A percentile compares a stretch with the other conserved stretches of the same genome.
These are phyloP conservation scores for Alternaria sp. DNA, from an alignment of 2,329 filamentous ascomycete species.

Conservation along the genomic window DNA sequence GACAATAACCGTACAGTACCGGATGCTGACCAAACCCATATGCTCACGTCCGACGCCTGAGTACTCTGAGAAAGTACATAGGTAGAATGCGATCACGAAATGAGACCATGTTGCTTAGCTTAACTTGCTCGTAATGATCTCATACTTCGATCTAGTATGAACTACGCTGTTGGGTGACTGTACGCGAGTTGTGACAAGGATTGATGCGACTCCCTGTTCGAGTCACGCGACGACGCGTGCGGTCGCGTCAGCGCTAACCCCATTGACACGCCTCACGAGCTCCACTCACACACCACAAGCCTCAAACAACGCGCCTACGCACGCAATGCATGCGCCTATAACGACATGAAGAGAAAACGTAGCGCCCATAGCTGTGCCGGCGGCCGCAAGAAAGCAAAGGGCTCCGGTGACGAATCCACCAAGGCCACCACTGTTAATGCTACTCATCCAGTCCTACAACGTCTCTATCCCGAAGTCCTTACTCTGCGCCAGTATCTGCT, in stretches of 20 bases:
- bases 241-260: not conserved
- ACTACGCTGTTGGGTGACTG: not conserved
- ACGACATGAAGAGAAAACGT: constrained; percentile 36
- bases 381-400: constrained; percentile 33
- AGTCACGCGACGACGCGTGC: not conserved
- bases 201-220: not conserved
- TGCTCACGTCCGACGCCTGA: not conserved
- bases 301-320: not conserved
- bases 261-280: not conserved
- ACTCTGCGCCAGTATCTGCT: constrained; percentile 76
- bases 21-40: not conserved
- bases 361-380: constrained; percentile 23
- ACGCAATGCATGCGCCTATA: not conserved
- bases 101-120: not conserved
- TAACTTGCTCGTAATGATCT: not conserved
- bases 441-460: constrained; percentile 69
- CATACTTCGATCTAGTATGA: not conserved
- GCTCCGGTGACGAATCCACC: constrained; percentile 39
- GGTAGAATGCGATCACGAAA: not conserved
- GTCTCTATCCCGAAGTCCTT: constrained; percentile 70
- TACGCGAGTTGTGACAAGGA: not conserved
- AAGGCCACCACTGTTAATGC: constrained; percentile 40
- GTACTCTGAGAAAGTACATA: not conserved
- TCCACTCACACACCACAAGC: not conserved
- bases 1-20: not conserved